phyloP scores from a whole-genome alignment of 306 rosid genomes.

The Astragalus glycyphyllos region DNA sequence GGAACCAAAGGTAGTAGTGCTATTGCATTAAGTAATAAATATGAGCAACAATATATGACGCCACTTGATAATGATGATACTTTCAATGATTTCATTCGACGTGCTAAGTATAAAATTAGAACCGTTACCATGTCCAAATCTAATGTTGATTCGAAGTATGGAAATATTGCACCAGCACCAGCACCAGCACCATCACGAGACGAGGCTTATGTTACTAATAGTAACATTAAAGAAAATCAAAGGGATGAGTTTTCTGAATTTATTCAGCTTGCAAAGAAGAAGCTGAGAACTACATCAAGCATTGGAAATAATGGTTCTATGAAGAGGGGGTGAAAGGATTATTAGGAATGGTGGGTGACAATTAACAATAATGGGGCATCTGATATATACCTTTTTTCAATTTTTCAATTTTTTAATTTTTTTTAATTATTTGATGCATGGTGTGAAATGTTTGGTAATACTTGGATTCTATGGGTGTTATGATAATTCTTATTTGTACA shows the following conservation, averaged over 20 bases:
- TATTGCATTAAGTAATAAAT: not conserved
- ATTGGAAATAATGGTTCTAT: constrained; percentile 42
- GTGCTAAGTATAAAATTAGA: constrained; percentile 37
- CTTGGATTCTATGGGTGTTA: not conserved
- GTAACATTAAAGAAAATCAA: constrained; percentile 26
- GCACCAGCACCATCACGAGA: too few relatives aligned
- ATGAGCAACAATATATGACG: not conserved
- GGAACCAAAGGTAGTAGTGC: not conserved
- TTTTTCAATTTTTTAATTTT: too few relatives aligned
- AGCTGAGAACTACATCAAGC: constrained; percentile 47
- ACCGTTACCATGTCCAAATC: constrained; percentile 3
- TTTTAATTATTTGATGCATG: not conserved
- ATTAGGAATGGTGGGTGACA: too few relatives aligned
- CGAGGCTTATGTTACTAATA: constrained; percentile 1
- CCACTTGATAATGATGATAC: constrained; percentile 42
- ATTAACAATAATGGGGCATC: too few relatives aligned
- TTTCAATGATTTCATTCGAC: constrained; percentile 49
- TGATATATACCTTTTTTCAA: too few relatives aligned
- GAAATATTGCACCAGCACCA: too few relatives aligned
- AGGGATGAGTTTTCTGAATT: constrained; percentile 54
- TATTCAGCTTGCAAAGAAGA: constrained; percentile 49
- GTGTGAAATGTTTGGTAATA: not conserved
- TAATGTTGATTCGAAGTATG: constrained; percentile 27
- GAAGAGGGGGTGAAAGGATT: not conserved
- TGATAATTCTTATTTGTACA: too few relatives aligned